Percentiles rank a stretch among this genome's conserved stretches.
Conservation (phyloP, 2,329 filamentous ascomycete genomes). For the Fusarium sp. region DNA sequence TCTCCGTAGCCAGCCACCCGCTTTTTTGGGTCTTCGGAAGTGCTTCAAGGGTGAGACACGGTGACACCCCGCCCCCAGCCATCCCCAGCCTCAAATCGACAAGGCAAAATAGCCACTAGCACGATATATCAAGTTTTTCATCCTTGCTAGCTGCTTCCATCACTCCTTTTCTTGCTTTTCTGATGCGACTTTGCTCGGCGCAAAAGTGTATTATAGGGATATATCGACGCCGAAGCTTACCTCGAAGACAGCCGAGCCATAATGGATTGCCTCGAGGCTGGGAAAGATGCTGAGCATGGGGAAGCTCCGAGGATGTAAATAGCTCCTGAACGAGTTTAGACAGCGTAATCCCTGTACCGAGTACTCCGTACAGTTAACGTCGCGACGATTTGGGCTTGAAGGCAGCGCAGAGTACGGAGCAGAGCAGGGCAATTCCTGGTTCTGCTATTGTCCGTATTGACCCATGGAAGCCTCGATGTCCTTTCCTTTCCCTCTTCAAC, state of each 20-base stretch:
- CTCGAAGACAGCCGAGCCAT: conserved; percentile 3
- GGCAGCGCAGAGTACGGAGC: conserved; percentile 16
- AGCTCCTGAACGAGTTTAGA: conserved; percentile 26
- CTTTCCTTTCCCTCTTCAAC: conserved; percentile 28
- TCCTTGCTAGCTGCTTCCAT: conserved; percentile 36
- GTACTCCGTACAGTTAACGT: background rate
- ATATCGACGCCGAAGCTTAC: conserved; percentile 21
- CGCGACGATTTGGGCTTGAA: conserved; percentile 21
- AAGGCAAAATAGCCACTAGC: conserved; percentile 23
- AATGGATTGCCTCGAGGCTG: conserved; percentile 30
- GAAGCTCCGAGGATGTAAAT: conserved; percentile 21
- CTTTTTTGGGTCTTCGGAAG: conserved; percentile 33
- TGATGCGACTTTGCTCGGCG: conserved; percentile 30
- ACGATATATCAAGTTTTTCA: conserved; percentile 35
- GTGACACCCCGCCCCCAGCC: conserved; percentile 42
- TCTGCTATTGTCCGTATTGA: conserved; percentile 26
- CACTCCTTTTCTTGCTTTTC: conserved; percentile 18
- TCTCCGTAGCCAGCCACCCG: conserved; percentile 43
- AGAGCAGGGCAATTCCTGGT: conserved; percentile 26
- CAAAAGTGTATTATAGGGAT: conserved; percentile 24
- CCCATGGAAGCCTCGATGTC: conserved; percentile 23
- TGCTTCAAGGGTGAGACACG: conserved; percentile 29
- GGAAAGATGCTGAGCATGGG: conserved; percentile 28
- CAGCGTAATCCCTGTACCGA: conserved; percentile 33
- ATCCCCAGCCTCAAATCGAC: conserved; percentile 41